Evolutionary conservation across 495 filamentous ascomycete species (phyloP).

Genomic region (Aspergillus coremiiformis): DNA sequence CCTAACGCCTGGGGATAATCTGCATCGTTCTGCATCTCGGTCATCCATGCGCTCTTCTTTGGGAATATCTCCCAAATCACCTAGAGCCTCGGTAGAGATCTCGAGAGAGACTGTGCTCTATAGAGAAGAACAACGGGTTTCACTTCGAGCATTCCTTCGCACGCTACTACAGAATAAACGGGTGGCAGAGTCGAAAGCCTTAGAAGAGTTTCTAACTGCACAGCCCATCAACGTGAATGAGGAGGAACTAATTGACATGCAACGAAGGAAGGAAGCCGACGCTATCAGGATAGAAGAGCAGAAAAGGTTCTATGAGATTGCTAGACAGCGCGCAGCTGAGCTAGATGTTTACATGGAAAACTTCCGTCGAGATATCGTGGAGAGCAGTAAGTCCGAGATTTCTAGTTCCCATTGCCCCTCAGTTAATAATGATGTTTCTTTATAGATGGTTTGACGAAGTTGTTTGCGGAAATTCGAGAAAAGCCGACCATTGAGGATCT

Average conservation of each 20-base stretch:
- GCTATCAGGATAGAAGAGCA: constrained; percentile 86
- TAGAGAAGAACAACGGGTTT: constrained; percentile 87
- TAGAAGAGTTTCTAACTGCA: constrained; percentile 71
- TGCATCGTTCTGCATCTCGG: constrained; percentile 33
- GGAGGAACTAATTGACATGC: constrained; percentile 75
- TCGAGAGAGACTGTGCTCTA: constrained; percentile 53
- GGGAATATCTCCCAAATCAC: constrained; percentile 33
- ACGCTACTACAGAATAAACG: constrained; percentile 76
- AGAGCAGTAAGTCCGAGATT: constrained; percentile 54
- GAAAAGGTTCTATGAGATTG: constrained; percentile 89
- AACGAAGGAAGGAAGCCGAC: constrained; percentile 73
- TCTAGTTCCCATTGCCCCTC: not conserved
- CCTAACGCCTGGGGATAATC: constrained; percentile 17
- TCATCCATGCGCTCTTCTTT: constrained; percentile 26
- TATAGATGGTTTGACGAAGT: constrained; percentile 77
- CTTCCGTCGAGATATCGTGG: constrained; percentile 67
- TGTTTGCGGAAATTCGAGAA: constrained; percentile 85
- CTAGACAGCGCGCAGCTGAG: constrained; percentile 79
- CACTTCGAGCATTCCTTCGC: constrained; percentile 80
- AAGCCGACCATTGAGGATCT: constrained; percentile 82
- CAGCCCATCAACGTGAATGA: constrained; percentile 64
- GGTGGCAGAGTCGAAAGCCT: constrained; percentile 69
- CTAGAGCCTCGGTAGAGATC: constrained; percentile 44
- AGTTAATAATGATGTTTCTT: constrained; percentile 1
- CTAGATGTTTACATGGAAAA: constrained; percentile 97